Evolutionary conservation across 306 rosid species (phyloP).

Genomic region (Cyamopsis tetragonoloba): DNA sequence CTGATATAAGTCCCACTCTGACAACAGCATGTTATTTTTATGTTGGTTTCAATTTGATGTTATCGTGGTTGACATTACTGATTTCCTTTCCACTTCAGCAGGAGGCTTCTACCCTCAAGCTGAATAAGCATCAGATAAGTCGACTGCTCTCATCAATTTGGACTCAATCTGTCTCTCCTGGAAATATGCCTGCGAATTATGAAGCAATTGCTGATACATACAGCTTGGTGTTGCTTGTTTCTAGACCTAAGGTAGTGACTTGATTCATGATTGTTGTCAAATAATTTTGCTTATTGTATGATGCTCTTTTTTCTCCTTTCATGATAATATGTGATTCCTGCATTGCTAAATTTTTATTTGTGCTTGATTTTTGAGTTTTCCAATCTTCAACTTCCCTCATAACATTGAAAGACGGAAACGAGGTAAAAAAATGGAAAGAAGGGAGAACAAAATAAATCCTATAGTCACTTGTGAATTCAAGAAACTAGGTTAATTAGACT

Average conservation of each 20-base stretch:
- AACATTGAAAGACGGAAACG: not conserved
- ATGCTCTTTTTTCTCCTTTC: too few relatives aligned
- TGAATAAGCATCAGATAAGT: slow-evolving; percentile 74
- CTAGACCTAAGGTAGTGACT: slow-evolving; percentile 70
- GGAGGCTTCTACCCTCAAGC: slow-evolving; percentile 56
- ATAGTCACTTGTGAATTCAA: not conserved
- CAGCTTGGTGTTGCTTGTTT: slow-evolving; percentile 72
- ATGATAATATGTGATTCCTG: not conserved
- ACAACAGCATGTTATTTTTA: not conserved
- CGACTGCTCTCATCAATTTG: slow-evolving; percentile 79
- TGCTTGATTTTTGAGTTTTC: not conserved
- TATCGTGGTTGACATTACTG: slow-evolving; percentile 6
- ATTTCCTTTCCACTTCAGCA: slow-evolving; percentile 31
- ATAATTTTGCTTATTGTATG: not conserved
- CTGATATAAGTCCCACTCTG: not conserved
- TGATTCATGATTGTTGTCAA: slow-evolving; percentile 14
- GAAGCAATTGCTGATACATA: slow-evolving; percentile 90
- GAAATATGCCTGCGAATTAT: slow-evolving; percentile 77
- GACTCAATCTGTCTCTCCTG: slow-evolving; percentile 71
- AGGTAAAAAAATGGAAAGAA: not conserved
- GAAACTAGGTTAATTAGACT: slow-evolving; percentile 2
- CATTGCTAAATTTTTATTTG: not conserved
- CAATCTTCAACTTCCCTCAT: not conserved
- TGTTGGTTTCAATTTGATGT: slow-evolving; percentile 6
- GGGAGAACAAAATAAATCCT: not conserved